These are phyloP conservation scores for Evernia prunastri DNA, from an alignment of 495 filamentous ascomycete species.

Conservation along the genomic window DNA sequence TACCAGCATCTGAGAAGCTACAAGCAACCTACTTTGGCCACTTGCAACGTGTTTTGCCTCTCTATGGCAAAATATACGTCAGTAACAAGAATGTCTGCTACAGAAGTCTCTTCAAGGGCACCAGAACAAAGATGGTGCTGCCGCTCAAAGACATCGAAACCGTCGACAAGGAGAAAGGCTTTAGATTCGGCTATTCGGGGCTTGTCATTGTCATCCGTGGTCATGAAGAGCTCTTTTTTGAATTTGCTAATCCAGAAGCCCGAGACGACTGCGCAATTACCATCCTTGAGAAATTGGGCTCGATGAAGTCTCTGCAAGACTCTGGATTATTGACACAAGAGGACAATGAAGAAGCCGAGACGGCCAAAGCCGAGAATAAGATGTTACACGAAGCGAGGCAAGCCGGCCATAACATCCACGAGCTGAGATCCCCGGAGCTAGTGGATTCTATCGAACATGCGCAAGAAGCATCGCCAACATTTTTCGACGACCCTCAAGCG, in stretches of 20 bases:
- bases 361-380: conserved; percentile 74
- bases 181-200: conserved; percentile 84
- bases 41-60: conserved; percentile 77
- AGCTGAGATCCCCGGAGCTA: conserved; percentile 50
- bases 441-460: conserved; percentile 36
- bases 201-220: conserved; percentile 87
- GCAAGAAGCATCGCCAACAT: conserved; percentile 58
- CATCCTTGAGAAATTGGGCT: conserved; percentile 67
- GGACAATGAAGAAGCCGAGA: conserved; percentile 64
- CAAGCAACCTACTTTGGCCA: conserved; percentile 87
- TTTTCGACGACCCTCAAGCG: conserved; percentile 86
- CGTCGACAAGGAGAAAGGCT: conserved; percentile 91
- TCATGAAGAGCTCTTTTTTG: conserved; percentile 96
- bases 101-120: conserved; percentile 81
- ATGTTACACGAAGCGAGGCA: conserved; percentile 72
- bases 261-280: conserved; percentile 87
- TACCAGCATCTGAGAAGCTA: conserved; percentile 77
- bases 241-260: conserved; percentile 68
- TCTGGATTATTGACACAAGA: conserved; percentile 62
- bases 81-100: conserved; percentile 89
- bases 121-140: conserved; percentile 86
- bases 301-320: conserved; percentile 63
- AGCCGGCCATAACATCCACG: conserved; percentile 52
- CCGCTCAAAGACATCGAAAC: conserved; percentile 91
- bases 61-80: conserved; percentile 97